These are phyloP conservation scores for Sporodiniella umbellata DNA, from an alignment of 371 early-diverging fungal species.

Conservation along the genomic window DNA sequence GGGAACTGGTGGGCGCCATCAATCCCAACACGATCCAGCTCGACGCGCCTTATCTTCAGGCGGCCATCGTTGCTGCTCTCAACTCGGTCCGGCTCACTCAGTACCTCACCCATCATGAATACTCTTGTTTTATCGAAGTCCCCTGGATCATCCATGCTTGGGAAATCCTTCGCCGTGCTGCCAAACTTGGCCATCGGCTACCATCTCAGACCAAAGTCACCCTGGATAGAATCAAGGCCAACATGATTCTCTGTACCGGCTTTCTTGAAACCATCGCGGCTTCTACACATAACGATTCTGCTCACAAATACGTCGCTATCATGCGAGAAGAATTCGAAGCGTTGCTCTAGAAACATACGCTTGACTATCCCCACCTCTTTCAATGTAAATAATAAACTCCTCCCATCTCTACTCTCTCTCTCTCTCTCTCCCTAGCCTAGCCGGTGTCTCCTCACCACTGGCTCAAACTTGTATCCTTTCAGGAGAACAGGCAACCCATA, in stretches of 20 bases:
- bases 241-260: constrained; percentile 14
- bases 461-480: no score
- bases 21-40: constrained; percentile 5
- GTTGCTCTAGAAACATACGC: not conserved
- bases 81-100: constrained; percentile 19
- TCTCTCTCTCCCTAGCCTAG: no score
- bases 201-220: constrained; percentile 2
- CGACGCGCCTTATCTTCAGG: constrained; percentile 12
- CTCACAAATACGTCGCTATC: not conserved
- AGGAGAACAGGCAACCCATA: no score
- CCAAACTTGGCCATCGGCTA: constrained; percentile 9
- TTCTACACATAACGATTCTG: not conserved
- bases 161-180: constrained; percentile 10
- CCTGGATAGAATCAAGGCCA: constrained; percentile 15
- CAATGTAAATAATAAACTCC: no score
- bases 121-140: constrained; percentile 13
- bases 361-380: no score
- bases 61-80: constrained; percentile 12
- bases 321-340: not conserved
- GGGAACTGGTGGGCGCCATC: not conserved
- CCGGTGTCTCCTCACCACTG: no score
- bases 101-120: constrained; percentile 8
- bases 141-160: constrained; percentile 20
- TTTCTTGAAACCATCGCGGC: constrained; percentile 4
- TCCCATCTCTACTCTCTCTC: no score